Conservation (phyloP, 2,329 filamentous ascomycete genomes). For the Neocucurbitaria cava region DNA sequence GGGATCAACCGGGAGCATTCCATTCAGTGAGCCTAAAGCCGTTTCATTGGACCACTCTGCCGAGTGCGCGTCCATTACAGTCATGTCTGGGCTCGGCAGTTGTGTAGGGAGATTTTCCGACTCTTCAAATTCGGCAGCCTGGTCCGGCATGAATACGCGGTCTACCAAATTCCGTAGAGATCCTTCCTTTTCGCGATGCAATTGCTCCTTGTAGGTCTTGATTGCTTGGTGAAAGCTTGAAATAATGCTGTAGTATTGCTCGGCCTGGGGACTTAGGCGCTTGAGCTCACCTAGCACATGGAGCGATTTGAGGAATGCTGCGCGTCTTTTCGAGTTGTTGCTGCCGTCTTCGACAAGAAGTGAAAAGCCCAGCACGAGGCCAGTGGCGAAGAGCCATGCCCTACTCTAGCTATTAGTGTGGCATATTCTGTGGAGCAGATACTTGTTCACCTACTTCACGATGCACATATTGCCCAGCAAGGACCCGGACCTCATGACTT, state of each 20-base stretch:
- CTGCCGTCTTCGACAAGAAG: constrained; percentile 60
- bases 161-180: constrained; percentile 14
- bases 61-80: constrained; percentile 8
- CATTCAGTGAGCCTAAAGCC: constrained; percentile 7
- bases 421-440: background rate
- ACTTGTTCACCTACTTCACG: constrained; percentile 58
- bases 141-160: constrained; percentile 15
- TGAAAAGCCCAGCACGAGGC: constrained; percentile 63
- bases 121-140: constrained; percentile 2
- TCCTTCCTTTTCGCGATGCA: constrained; percentile 7
- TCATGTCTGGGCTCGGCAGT: constrained; percentile 21
- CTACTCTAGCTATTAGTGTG: constrained; percentile 34
- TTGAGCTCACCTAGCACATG: constrained; percentile 59
- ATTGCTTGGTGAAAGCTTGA: constrained; percentile 27
- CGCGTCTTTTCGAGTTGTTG: constrained; percentile 53
- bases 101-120: constrained; percentile 15
- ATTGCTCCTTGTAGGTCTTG: constrained; percentile 21
- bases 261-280: constrained; percentile 61
- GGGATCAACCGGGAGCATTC: constrained; percentile 10
- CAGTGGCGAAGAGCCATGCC: constrained; percentile 64
- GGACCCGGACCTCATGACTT: constrained; percentile 54
- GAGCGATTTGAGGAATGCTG: constrained; percentile 59
- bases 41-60: constrained; percentile 14
- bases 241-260: constrained; percentile 65
- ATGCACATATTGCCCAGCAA: constrained; percentile 65